Evolutionary conservation across 441 rosid species (phyloP).

Genomic region (Raphanus hybrid): DNA sequence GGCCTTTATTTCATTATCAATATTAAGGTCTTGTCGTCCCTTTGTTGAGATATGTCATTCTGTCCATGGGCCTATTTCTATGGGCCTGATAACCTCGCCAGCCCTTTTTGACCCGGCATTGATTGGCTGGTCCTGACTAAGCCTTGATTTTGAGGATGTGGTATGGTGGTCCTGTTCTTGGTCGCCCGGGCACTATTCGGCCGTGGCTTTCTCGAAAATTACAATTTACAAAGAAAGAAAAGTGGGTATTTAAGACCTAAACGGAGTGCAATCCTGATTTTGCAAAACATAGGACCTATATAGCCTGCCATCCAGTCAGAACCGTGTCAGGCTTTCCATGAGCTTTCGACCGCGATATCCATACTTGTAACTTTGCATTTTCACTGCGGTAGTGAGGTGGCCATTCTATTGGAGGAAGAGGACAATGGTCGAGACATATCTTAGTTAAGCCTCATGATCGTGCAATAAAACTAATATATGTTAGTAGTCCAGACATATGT

Average conservation of each 20-base stretch:
- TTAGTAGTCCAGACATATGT: not conserved
- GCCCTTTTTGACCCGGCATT: not conserved
- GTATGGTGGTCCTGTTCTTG: slow-evolving; percentile 10
- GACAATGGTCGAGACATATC: not conserved
- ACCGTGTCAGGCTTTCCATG: not conserved
- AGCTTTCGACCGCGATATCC: not conserved
- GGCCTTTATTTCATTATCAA: not conserved
- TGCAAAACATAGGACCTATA: not conserved
- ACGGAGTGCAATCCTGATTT: not conserved
- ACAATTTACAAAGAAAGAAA: not conserved
- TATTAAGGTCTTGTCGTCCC: not conserved
- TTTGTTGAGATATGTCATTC: not conserved
- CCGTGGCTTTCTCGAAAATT: not conserved
- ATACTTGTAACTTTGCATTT: slow-evolving; percentile 1
- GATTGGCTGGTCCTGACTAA: not conserved
- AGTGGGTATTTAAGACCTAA: not conserved
- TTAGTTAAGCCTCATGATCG: not conserved
- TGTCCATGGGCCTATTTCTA: not conserved
- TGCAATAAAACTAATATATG: not conserved
- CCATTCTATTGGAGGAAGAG: slow-evolving; percentile 5
- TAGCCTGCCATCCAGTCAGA: not conserved
- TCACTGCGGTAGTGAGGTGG: slow-evolving; percentile 4
- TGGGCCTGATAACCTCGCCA: slow-evolving; percentile 16
- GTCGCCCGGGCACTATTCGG: not conserved
- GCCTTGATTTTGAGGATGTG: not conserved